Percentiles rank a stretch among this genome's conserved stretches.
phyloP scores from a whole-genome alignment of 495 filamentous ascomycete species.

The Evansstolkia leycettana region DNA sequence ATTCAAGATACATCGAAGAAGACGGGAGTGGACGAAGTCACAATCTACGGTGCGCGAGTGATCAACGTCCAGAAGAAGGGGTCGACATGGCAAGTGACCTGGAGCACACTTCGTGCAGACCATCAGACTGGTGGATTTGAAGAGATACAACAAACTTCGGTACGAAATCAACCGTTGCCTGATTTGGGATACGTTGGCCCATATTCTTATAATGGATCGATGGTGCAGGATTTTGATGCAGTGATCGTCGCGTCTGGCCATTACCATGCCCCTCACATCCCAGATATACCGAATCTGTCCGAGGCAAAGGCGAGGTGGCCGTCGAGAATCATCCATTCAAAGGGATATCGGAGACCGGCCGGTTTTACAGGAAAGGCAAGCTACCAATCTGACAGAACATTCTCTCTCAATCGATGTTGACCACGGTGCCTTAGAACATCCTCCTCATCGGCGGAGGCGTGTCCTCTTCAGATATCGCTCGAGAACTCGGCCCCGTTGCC shows the following conservation, averaged over 20 bases:
- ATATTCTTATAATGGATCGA: neutral
- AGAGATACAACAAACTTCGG: conserved; percentile 13
- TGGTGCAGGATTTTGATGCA: conserved; percentile 35
- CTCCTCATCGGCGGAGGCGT: conserved; percentile 49
- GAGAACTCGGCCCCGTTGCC: conserved; percentile 38
- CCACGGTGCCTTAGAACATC: conserved; percentile 29
- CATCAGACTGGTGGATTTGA: conserved; percentile 13
- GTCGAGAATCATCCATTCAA: conserved; percentile 42
- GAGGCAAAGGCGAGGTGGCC: conserved; percentile 42
- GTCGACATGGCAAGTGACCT: conserved; percentile 36
- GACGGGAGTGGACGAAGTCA: conserved; percentile 34
- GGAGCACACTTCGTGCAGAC: conserved; percentile 20
- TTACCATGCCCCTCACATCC: conserved; percentile 44
- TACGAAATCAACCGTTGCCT: too few relatives aligned
- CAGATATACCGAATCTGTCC: conserved; percentile 40
- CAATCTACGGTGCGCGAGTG: conserved; percentile 44
- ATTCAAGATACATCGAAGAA: conserved; percentile 42
- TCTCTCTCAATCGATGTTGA: too few relatives aligned
- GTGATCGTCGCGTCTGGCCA: conserved; percentile 48
- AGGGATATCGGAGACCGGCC: conserved; percentile 42
- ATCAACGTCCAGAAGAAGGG: conserved; percentile 37
- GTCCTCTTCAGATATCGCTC: conserved; percentile 48
- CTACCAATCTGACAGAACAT: neutral
- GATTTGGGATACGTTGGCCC: too few relatives aligned
- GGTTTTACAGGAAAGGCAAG: conserved; percentile 29